phyloP scores from a whole-genome alignment of 2,329 filamentous ascomycete species.

The Cladosporium halotolerans region DNA sequence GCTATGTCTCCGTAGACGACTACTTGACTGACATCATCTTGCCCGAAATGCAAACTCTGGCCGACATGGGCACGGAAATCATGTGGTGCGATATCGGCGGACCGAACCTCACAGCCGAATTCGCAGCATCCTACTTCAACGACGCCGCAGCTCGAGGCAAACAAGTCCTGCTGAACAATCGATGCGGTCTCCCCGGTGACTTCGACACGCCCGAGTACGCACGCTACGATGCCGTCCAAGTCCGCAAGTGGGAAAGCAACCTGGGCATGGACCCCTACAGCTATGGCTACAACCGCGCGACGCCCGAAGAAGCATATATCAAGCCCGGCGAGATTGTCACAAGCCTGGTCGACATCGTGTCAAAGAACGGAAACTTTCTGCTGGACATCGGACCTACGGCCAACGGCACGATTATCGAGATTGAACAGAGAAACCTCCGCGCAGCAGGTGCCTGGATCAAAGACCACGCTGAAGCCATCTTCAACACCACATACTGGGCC shows the following conservation, averaged over 20 bases:
- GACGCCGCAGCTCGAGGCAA: constrained; percentile 33
- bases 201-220: constrained; percentile 58
- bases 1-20: constrained; percentile 37
- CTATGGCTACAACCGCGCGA: constrained; percentile 56
- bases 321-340: constrained; percentile 45
- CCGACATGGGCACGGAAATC: constrained; percentile 39
- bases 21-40: constrained; percentile 38
- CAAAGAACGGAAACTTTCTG: constrained; percentile 52
- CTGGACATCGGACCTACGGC: constrained; percentile 52
- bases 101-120: constrained; percentile 38
- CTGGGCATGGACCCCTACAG: constrained; percentile 55
- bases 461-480: constrained; percentile 49
- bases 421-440: constrained; percentile 43
- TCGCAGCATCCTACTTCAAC: constrained; percentile 41
- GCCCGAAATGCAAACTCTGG: constrained; percentile 41
- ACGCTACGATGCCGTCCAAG: constrained; percentile 44
- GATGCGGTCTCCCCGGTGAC: constrained; percentile 52
- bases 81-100: constrained; percentile 46
- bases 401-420: constrained; percentile 48
- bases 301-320: constrained; percentile 45
- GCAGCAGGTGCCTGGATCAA: constrained; percentile 51
- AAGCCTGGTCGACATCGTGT: constrained; percentile 47
- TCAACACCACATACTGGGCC: constrained; percentile 52
- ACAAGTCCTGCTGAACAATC: constrained; percentile 51
- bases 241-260: constrained; percentile 55